Percentiles rank a stretch among this genome's conserved stretches.
Conservation (phyloP, 495 filamentous ascomycete genomes). For the Penicillium salamii region DNA sequence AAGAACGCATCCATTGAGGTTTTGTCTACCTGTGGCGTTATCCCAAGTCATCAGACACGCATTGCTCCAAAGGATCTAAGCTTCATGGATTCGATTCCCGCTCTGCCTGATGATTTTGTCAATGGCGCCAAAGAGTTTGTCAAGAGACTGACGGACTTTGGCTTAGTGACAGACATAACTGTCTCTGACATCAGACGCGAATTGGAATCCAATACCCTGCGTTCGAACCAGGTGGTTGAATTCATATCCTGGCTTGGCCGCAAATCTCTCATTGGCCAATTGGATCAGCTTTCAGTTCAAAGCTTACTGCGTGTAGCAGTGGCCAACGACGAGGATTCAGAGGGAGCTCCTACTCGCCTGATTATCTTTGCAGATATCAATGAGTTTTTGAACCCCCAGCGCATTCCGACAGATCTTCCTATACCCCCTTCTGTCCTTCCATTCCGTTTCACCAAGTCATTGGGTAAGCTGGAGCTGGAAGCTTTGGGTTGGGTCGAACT, state of each 20-base stretch:
- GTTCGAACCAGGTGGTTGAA: constrained; percentile 66
- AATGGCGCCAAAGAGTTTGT: constrained; percentile 65
- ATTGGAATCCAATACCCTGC: constrained; percentile 72
- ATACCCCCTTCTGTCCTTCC: constrained; percentile 80
- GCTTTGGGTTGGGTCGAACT: constrained; percentile 81
- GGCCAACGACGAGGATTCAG: constrained; percentile 66
- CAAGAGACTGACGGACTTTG: constrained; percentile 71
- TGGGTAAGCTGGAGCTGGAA: constrained; percentile 62
- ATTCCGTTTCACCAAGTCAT: constrained; percentile 67
- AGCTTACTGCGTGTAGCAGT: constrained; percentile 77
- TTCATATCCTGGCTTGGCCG: constrained; percentile 80
- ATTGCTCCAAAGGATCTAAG: constrained; percentile 76
- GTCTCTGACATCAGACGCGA: constrained; percentile 81
- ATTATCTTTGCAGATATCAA: constrained; percentile 73
- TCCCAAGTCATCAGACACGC: constrained; percentile 73
- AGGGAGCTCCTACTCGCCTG: constrained; percentile 57
- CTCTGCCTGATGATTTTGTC: constrained; percentile 73
- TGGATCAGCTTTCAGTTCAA: constrained; percentile 60
- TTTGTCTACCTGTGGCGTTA: constrained; percentile 79
- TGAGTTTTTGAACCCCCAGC: constrained; percentile 67
- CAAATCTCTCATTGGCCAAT: constrained; percentile 62
- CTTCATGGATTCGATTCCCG: constrained; percentile 89
- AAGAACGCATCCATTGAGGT: constrained; percentile 79
- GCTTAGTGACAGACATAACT: constrained; percentile 78
- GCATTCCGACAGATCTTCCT: constrained; percentile 78